Conservation (phyloP, 805 yeast genomes). For the Saccharomycopsis selenospora region DNA sequence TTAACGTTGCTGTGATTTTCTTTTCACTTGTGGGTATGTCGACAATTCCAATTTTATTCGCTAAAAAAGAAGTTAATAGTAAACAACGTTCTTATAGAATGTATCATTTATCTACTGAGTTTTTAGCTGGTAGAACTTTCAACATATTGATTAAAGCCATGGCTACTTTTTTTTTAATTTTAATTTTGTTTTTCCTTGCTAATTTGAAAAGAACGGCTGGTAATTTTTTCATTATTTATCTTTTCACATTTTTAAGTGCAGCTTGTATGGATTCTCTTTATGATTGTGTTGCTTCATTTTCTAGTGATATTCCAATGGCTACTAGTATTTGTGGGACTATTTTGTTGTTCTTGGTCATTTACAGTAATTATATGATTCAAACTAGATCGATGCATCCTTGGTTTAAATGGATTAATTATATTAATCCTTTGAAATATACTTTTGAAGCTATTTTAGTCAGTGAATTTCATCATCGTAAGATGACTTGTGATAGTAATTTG, state of each 20-base stretch:
- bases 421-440: constrained; percentile 49
- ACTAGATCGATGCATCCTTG: constrained; percentile 28
- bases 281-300: constrained; percentile 45
- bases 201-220: constrained; percentile 46
- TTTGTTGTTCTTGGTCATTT: constrained; percentile 50
- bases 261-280: constrained; percentile 48
- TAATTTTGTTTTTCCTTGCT: constrained; percentile 44
- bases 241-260: constrained; percentile 40
- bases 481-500: constrained; percentile 41
- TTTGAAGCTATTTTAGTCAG: constrained; percentile 57
- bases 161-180: neutral
- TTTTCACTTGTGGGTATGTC: constrained; percentile 55
- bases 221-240: constrained; percentile 41
- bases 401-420: constrained; percentile 57
- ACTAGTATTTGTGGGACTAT: constrained; percentile 48
- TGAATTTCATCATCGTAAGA: constrained; percentile 52
- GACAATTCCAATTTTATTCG: constrained; percentile 43
- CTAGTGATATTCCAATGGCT: constrained; percentile 48
- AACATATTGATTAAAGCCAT: constrained; percentile 33
- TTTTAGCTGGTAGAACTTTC: constrained; percentile 43
- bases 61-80: constrained; percentile 45
- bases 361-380: constrained; percentile 37
- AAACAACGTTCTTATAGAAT: constrained; percentile 59
- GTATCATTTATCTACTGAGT: constrained; percentile 59
- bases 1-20: constrained; percentile 43